These are phyloP conservation scores for Botrytis medusae DNA, from an alignment of 2,329 filamentous ascomycete species.

Conservation along the genomic window DNA sequence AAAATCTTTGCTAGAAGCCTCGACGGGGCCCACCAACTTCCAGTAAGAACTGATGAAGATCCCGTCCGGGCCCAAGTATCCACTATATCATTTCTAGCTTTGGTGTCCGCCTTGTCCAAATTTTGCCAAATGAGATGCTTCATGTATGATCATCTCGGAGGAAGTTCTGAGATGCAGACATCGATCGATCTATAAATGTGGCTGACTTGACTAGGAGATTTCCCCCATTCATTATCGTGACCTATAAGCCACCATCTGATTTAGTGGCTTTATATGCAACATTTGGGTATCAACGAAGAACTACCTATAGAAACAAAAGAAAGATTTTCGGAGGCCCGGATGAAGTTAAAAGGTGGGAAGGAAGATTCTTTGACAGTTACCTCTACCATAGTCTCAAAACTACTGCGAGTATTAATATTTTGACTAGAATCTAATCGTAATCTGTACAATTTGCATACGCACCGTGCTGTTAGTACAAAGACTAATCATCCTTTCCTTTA, in stretches of 20 bases:
- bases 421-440: neutral
- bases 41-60: constrained; percentile 5
- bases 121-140: neutral
- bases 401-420: neutral
- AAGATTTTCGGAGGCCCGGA: neutral
- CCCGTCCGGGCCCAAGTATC: constrained; percentile 15
- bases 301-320: neutral
- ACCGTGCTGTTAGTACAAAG: neutral
- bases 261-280: neutral
- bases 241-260: neutral
- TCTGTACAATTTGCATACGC: neutral
- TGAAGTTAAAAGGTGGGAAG: neutral
- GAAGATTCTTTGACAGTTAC: constrained; percentile 5
- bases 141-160: neutral
- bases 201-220: constrained; percentile 8
- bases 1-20: neutral
- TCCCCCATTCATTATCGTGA: neutral
- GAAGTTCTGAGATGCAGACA: constrained; percentile 6
- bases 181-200: constrained; percentile 1
- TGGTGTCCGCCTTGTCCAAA: neutral
- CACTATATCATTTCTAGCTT: neutral
- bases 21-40: neutral
- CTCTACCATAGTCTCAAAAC: neutral
- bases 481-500: neutral
- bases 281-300: neutral